Percentiles rank a stretch among this genome's conserved stretches.
Conservation (phyloP, 1,139 yeast species). For the Yamadazyma dushanensis region DNA sequence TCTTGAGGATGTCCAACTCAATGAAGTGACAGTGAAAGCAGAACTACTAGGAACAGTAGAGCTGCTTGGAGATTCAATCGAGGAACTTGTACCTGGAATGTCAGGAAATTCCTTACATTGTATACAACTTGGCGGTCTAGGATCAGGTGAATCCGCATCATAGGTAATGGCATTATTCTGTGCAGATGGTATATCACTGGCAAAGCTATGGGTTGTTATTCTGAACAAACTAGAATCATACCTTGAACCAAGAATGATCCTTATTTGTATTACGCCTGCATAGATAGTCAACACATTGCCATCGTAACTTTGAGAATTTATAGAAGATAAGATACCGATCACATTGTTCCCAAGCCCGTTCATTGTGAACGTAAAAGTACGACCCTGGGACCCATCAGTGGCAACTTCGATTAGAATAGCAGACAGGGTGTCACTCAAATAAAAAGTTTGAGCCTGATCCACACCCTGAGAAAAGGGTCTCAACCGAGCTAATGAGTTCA, state of each 20-base stretch:
- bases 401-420: conserved; percentile 19
- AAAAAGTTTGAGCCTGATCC: conserved; percentile 21
- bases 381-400: conserved; percentile 20
- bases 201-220: too few species aligned
- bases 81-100: too few species aligned
- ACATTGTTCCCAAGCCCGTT: conserved; percentile 33
- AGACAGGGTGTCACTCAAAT: conserved; percentile 23
- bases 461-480: conserved; percentile 19
- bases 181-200: too few species aligned
- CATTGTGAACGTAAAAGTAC: conserved; percentile 24
- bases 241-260: conserved; percentile 23
- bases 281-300: conserved; percentile 12
- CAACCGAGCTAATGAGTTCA: conserved; percentile 21
- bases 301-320: conserved; percentile 14
- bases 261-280: conserved; percentile 6
- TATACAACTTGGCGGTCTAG: too few species aligned
- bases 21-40: conserved; percentile 9
- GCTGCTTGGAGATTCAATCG: too few species aligned
- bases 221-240: too few species aligned
- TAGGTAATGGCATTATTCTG: too few species aligned
- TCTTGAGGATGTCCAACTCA: conserved; percentile 13
- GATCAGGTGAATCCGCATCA: too few species aligned
- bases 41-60: too few species aligned
- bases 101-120: too few species aligned
- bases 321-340: conserved; percentile 23